Base-by-base conservation (phyloP, 1,139 yeast species). In the Suhomyces coccinellae region DNA sequence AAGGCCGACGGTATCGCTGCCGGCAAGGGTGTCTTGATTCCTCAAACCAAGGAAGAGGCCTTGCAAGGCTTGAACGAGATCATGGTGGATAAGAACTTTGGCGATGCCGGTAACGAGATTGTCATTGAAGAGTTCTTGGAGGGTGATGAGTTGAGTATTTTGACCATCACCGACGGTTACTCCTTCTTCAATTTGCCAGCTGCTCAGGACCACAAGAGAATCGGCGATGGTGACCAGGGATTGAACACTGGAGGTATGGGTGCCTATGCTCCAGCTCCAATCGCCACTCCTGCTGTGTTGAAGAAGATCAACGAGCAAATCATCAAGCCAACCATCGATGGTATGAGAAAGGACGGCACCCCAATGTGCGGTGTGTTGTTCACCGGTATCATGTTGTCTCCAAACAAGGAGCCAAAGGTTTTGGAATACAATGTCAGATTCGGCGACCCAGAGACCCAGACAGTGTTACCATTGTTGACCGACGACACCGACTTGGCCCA, bases 231-330 rank as follows among this genome's bases (percentile, higher is more conserved):
- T 49, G 99, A 95, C 65, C 73, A 82, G 41, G 99, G 99, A 31
- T 77, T 91, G 53, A 95, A 95, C 72, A 95, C 99, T 42, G 99
- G 99, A 54, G 99, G 99, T 52, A 95, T 95, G 99, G 99, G 99
- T 52, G 96, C 99, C 14, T 95, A 95, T 62, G 95, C 98, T 4
- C 99, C 99, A 39, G 96, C 98, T 8, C 99, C 99, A 44, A 79
- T 91, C 50, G 93, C 87, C 17, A 84, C 93, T 26, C 83, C 87
- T 5, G 76, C 77, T 31, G 66, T 93, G 30, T 70, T 90, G 57
- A 70, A 77, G 48, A 75, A 83, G 64, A 90, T 95, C 59, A 82
- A 90, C 60, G 73, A 75, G 43, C 75, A 79, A 27, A 79, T 95
- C 58, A 79, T 95, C 56, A 83, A 86, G 69, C 99, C 98, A 47